A percentile compares a stretch with the other conserved stretches of the same genome.
Conservation (phyloP, 2,329 filamentous ascomycete species). For the Claviceps capensis region DNA sequence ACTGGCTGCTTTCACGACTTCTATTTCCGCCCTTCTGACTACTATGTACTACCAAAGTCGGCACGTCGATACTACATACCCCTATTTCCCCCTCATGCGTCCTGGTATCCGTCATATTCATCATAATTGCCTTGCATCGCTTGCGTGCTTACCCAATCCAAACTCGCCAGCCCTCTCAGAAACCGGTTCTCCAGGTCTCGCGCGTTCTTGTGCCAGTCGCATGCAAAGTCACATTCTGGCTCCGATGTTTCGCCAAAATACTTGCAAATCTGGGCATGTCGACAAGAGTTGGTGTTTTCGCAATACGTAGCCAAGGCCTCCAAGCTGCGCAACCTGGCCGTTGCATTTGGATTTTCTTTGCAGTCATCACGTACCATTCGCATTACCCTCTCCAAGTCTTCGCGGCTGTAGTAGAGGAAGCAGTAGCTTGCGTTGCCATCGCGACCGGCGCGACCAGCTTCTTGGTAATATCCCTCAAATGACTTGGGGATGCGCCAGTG, state of each 20-base stretch:
- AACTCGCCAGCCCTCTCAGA: slow-evolving; percentile 38
- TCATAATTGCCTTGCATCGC: slow-evolving; percentile 44
- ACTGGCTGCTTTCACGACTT: too few relatives aligned
- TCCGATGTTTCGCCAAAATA: slow-evolving; percentile 59
- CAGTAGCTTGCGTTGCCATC: slow-evolving; percentile 80
- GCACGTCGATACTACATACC: not conserved
- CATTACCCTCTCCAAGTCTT: slow-evolving; percentile 66
- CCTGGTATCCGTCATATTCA: slow-evolving; percentile 40
- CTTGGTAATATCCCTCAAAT: slow-evolving; percentile 93
- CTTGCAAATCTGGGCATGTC: slow-evolving; percentile 59
- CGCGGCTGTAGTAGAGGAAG: slow-evolving; percentile 80
- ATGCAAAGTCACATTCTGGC: slow-evolving; percentile 58
- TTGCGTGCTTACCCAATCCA: slow-evolving; percentile 52
- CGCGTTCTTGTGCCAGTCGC: slow-evolving; percentile 64
- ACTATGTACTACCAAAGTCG: not conserved
- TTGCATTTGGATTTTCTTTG: slow-evolving; percentile 27
- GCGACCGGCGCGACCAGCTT: slow-evolving; percentile 80
- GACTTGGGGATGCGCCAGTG: slow-evolving; percentile 92
- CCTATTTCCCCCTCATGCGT: slow-evolving; percentile 18
- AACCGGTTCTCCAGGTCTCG: slow-evolving; percentile 44
- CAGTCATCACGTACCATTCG: slow-evolving; percentile 36
- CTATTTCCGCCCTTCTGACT: not conserved
- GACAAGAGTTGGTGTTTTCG: slow-evolving; percentile 58
- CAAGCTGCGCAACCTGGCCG: slow-evolving; percentile 48
- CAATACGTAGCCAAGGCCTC: slow-evolving; percentile 65